A percentile compares a stretch with the other conserved stretches of the same genome.
phyloP scores from a whole-genome alignment of 139 green algal species.

The Edaphochlamys debaryana region DNA sequence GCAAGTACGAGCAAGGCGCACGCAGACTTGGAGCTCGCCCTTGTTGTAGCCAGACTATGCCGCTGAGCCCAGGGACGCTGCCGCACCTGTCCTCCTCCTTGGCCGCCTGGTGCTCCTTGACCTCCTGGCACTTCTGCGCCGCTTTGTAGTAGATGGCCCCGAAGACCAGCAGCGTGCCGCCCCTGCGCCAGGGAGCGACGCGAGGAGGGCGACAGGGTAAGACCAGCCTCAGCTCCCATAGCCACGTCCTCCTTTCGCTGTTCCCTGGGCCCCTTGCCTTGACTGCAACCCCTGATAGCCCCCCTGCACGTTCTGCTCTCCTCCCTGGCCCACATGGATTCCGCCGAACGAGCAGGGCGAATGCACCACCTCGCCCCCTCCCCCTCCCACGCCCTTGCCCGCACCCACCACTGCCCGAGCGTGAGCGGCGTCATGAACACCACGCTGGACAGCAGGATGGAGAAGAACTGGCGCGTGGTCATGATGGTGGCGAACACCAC shows the following conservation, averaged over 20 bases:
- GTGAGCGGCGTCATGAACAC: conserved; percentile 84
- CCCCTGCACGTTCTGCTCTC: neutral
- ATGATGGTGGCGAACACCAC: conserved; percentile 95
- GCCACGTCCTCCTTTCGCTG: no score
- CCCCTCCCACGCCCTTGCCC: neutral
- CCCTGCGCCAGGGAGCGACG: conserved; percentile 19
- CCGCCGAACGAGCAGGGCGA: conserved; percentile 35
- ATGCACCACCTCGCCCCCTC: neutral
- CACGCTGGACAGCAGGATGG: conserved; percentile 86
- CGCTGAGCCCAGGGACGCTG: no score
- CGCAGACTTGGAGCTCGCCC: no score
- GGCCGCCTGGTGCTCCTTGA: neutral
- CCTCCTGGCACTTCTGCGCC: conserved; percentile 20
- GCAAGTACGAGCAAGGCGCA: no score
- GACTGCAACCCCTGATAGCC: neutral
- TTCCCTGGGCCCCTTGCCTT: neutral
- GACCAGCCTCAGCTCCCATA: no score
- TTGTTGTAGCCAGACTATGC: no score
- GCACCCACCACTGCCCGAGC: conserved; percentile 70
- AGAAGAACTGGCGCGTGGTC: conserved; percentile 92
- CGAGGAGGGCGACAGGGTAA: no score
- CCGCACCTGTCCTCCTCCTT: conserved; percentile 16
- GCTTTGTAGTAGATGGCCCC: conserved; percentile 57
- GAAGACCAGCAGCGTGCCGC: conserved; percentile 51
- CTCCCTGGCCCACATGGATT: neutral